Conservation (phyloP, 2,329 filamentous ascomycete species). For the Penicillium crustosum region DNA sequence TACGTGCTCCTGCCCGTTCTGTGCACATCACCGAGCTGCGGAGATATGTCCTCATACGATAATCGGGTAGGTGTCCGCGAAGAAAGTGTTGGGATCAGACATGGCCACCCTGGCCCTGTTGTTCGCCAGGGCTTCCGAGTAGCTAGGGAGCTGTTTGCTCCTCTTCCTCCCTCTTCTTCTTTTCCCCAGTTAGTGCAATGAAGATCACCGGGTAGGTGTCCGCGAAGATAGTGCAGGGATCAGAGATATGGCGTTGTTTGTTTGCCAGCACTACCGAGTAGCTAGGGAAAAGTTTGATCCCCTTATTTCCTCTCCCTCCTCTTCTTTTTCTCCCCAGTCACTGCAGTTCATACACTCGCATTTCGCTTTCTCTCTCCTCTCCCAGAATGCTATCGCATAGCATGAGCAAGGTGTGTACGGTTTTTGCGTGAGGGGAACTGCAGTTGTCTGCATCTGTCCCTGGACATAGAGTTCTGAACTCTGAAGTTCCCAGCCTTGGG, state of each 20-base stretch:
- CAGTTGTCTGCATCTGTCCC: no score
- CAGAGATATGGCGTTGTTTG: no score
- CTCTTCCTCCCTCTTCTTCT: neutral
- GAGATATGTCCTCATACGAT: neutral
- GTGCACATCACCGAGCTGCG: neutral
- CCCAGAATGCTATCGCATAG: neutral
- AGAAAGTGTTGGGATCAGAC: neutral
- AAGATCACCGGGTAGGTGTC: neutral
- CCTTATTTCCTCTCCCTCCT: neutral
- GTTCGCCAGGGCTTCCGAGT: neutral
- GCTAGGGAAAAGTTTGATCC: neutral
- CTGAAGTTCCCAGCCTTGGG: no score
- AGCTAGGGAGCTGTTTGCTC: neutral
- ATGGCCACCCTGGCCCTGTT: neutral
- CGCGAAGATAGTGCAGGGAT: neutral
- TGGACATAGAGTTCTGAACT: neutral
- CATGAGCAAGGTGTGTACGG: neutral
- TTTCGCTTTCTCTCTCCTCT: neutral
- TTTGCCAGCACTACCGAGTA: neutral
- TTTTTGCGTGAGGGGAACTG: neutral
- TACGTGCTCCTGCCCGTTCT: neutral
- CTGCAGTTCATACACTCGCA: neutral
- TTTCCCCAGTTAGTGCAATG: no score
- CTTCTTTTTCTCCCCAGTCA: neutral
- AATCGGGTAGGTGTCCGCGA: neutral